Conservation (phyloP, 257 asterid genomes). For the Solanum habrochaites region DNA sequence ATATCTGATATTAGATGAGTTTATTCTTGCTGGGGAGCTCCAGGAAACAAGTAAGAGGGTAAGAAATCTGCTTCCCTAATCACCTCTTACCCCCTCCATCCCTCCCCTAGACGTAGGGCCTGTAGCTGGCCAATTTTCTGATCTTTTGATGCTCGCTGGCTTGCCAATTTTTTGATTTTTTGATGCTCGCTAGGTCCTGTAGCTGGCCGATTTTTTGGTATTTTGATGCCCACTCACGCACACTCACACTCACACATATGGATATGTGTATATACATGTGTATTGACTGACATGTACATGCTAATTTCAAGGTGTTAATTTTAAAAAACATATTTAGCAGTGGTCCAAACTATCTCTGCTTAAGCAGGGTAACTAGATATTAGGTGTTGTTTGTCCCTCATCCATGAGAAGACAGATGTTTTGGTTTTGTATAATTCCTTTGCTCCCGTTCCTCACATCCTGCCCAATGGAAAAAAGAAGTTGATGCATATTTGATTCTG, state of each 20-base stretch:
- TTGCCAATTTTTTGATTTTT: background rate
- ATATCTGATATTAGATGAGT: constrained; percentile 88
- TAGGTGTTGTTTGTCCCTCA: background rate
- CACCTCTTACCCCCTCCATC: background rate
- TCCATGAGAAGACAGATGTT: background rate
- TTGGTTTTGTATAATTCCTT: background rate
- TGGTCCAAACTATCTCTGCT: background rate
- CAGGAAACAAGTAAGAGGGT: constrained; percentile 99
- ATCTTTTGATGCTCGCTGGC: background rate
- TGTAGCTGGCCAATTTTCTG: background rate
- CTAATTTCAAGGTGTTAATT: background rate
- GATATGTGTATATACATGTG: background rate
- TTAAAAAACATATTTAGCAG: background rate
- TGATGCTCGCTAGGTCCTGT: background rate
- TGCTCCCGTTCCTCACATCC: background rate
- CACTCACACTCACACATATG: no score
- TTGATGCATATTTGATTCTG: background rate
- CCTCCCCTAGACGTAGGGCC: background rate
- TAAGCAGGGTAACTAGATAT: background rate
- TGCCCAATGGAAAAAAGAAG: background rate
- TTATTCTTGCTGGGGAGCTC: constrained; percentile 96
- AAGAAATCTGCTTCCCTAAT: background rate
- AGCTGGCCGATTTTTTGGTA: background rate
- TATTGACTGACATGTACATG: background rate
- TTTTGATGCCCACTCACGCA: background rate